Evolutionary conservation across 1,139 yeast species (phyloP), one percentile per base, ranked within the genome.

Genomic region (Candida buenavistaensis): DNA sequence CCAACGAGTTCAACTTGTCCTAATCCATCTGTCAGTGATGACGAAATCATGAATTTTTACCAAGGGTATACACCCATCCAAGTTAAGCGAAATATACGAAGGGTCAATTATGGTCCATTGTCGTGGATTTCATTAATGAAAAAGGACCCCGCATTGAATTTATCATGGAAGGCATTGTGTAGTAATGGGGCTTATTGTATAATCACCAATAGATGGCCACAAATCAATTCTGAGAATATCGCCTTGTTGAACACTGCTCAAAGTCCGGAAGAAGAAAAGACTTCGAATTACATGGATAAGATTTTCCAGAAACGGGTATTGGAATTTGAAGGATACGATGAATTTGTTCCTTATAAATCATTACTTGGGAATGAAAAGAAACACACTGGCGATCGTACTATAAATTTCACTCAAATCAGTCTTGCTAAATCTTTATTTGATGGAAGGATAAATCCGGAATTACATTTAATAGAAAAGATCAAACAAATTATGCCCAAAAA

Each of bases 101-200:
- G 64, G 31, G 54, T 59, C 25, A 53, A 57, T 33, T 60, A 52
- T 45, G 74, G 72, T 2, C 61, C 71, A 0, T 57, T 66, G 32
- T 55, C 75, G 1, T 62, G 74, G 63, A 43, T 64, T 4, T 55
- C 74, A 1, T 43, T 70, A 14, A 48, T 64, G 43, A 51, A 54
- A 38, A 54, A 57, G 29, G 75, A 69, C 41, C 41, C 46, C 3
- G 59, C 54, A 8, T 46, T 65, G 39, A 51, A 57, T 12, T 31
- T 58, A 11, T 45, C 62, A 6, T 64, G 68, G 67, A 36, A 32
- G 30, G 28, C 24, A n/a, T 29, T 28, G n/a, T 24, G 34, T 23
- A 36, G 26, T 10, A 36, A 30, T 13, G 37, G 39, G 15, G 24
- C 33, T n/a, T 24, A 30, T 22, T 40, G 41, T 25, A 15, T 35